Base-by-base conservation (phyloP, 2,329 filamentous ascomycete species). In the Thyridium curvatum region DNA sequence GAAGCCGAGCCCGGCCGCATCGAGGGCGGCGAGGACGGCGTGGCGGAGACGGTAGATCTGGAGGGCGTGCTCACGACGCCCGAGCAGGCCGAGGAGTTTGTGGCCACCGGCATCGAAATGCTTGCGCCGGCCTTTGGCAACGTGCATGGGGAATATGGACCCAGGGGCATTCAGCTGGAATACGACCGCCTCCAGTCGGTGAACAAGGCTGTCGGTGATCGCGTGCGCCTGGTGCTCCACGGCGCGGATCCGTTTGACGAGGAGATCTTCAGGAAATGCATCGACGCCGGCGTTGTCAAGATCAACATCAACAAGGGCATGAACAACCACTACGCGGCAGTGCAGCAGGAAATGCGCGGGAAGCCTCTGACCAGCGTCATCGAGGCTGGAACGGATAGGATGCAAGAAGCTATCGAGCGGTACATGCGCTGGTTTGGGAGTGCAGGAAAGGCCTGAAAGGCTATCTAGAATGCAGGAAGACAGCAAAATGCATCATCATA, bases 41-140 rank as follows among this genome's bases (percentile, higher is more conserved):
- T 90, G 4, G 72, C 75, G 8, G 82, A 87, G 53, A 61, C 68
- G 45, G 53, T 59, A 41, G 58, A 74, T 58, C 40, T 65, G 40
- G 48, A 68, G 65, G 56, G 71, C 49, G 34, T 60, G 58, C 42
- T 86, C 47, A 88, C 83, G 0, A 86, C 80, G 0, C 71, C 76
- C 0, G 80, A 84, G 45, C 76, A 88, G 59, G 81, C 79, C 8
- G 71, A 79, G 45, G 77, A 85, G 50, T 88, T 89, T 50, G 72
- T 86, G 4, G 71, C 66, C 3, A 84, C 82, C 10, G 84, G 82
- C 1, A 84, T 88, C 52, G 79, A 88, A 51, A 82, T 82, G 64
- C 64, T 89, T 12, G 84, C 84, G 3, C 84, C 84, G 1, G 82
- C 82, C 1, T 86, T 88, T 61, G 84, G 84, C 4, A 88, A 87